These are phyloP conservation scores for Volvox carteri DNA, from an alignment of 163 green algal genomes.

Conservation along the genomic window DNA sequence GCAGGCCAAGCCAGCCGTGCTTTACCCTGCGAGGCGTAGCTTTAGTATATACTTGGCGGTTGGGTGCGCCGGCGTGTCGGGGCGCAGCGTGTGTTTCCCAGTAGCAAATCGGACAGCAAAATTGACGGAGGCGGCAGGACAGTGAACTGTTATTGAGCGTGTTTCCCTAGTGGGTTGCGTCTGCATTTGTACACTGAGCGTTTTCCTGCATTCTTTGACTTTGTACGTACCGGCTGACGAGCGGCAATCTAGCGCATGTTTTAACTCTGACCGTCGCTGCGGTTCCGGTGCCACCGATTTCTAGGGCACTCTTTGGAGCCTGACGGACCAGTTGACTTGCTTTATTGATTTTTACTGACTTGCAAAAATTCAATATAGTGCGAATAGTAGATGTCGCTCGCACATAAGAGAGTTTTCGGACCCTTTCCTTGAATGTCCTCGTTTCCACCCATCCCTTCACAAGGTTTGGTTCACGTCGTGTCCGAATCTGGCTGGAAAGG, in stretches of 20 bases:
- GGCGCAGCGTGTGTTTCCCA: no score
- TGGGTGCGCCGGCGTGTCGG: no score
- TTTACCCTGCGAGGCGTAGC: no score
- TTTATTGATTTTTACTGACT: slow-evolving; percentile 3
- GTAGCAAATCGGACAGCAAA: no score
- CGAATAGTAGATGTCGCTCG: background rate
- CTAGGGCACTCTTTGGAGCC: background rate
- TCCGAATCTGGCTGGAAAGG: no score
- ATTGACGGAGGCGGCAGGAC: slow-evolving; percentile 5
- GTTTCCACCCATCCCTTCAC: no score
- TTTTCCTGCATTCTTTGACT: background rate
- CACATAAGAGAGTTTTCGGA: no score
- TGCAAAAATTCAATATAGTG: background rate
- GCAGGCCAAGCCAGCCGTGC: no score
- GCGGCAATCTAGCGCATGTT: no score
- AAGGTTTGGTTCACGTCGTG: no score
- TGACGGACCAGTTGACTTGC: background rate
- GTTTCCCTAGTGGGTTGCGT: background rate
- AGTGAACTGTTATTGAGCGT: background rate
- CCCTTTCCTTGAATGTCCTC: no score
- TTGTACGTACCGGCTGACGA: background rate
- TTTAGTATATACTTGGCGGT: no score
- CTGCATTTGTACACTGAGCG: background rate
- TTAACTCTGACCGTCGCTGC: background rate
- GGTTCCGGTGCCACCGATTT: background rate